Evolutionary conservation across 805 yeast species (phyloP).

Genomic region (Candida peoriensis): DNA sequence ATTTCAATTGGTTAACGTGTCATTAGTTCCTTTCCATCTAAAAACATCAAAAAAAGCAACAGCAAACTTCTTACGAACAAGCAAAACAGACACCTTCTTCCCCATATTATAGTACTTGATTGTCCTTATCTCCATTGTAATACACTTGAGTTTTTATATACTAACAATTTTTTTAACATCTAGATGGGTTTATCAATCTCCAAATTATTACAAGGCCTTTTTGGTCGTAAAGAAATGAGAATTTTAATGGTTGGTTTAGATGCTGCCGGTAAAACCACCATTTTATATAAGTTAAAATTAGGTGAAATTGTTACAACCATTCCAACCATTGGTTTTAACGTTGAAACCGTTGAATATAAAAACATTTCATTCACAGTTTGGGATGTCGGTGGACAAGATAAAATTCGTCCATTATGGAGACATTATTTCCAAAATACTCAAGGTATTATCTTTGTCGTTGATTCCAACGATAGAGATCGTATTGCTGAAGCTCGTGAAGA

Average conservation of each 20-base stretch:
- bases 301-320: slow-evolving; percentile 96
- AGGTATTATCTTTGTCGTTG: slow-evolving; percentile 97
- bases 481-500: slow-evolving; percentile 97
- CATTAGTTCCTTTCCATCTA: too few relatives aligned
- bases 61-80: too few relatives aligned
- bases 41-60: too few relatives aligned
- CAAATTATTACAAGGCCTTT: slow-evolving; percentile 88
- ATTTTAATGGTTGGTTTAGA: slow-evolving; percentile 97
- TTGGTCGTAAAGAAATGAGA: slow-evolving; percentile 98
- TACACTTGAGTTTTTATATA: too few relatives aligned
- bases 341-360: slow-evolving; percentile 95
- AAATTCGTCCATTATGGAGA: slow-evolving; percentile 98
- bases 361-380: slow-evolving; percentile 95
- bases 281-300: slow-evolving; percentile 86
- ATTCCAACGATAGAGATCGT: slow-evolving; percentile 97
- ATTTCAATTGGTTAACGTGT: too few relatives aligned
- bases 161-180: slow-evolving; percentile 10
- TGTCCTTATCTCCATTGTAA: too few relatives aligned
- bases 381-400: slow-evolving; percentile 99
- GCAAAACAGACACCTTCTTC: too few relatives aligned
- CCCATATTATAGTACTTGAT: too few relatives aligned
- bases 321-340: slow-evolving; percentile 97
- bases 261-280: slow-evolving; percentile 98
- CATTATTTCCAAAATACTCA: slow-evolving; percentile 98
- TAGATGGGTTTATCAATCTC: slow-evolving; percentile 96